Evolutionary conservation across 306 rosid genomes (phyloP), one percentile per base, ranked within the genome.

Genomic region (Dicorynia guianensis): DNA sequence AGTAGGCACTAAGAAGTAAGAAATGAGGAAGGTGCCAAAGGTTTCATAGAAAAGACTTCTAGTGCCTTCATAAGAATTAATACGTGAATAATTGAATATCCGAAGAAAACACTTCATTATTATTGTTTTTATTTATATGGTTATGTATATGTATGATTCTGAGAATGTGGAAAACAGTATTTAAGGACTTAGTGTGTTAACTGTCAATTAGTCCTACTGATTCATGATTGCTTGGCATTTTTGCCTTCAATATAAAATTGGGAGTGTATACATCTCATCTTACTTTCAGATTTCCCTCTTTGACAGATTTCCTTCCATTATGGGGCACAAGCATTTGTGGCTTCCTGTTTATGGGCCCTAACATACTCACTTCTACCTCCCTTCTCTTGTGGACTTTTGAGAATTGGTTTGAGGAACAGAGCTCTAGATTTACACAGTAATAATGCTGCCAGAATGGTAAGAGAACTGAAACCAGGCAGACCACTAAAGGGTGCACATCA

Each of bases 371-470:
- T n/a, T n/a, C n/a, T n/a, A n/a, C n/a, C n/a, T 68, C 66, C 76
- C 52, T 88, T 79, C 69, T 90, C 97, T 17, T 63, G 10, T 75
- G 98, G 85, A 49, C 79, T 93, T 30, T 68, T 82, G 85, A 81
- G 90, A 67, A 83, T 93, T 40, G 78, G 83, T 63, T 82, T 93
- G 86, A 90, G 83, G 90, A 93, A 93, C 89, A 78, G 86, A 59
- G 58, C 44, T 63, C 72, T 87, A 60, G 96, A 90, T 83, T 79
- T 90, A 78, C 73, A 84, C 9, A 77, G 82, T 64, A 79, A 90
- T 38, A 82, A 78, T 72, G 91, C 83, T 57, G 89, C 86, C 39
- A 87, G 86, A 75, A 52, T 65, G 63, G 71, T 34, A 36, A 87
- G 92, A 78, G 76, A 52, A 44, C 81, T 67, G 49, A 80, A 79